phyloP scores from a whole-genome alignment of 768 basidiomycete genomes.

The Boletus rex-veris region DNA sequence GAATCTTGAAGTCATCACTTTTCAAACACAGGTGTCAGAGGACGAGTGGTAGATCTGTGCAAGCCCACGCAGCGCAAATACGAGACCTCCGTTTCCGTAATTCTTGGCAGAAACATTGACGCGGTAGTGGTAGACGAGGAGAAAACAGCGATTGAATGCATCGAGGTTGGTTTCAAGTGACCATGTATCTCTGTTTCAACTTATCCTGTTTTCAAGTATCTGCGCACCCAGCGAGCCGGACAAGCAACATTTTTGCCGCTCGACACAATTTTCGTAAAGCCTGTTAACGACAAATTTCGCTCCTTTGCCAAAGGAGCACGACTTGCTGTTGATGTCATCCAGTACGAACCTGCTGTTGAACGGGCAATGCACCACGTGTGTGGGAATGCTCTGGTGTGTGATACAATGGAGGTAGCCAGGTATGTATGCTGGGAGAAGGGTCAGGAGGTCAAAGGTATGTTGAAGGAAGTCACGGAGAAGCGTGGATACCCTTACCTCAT shows the following conservation, averaged over 20 bases:
- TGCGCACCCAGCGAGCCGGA: conserved; percentile 91
- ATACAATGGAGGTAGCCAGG: conserved; percentile 89
- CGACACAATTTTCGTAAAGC: conserved; percentile 95
- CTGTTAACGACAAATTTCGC: conserved; percentile 91
- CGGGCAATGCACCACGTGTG: conserved; percentile 96
- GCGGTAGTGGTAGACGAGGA: conserved; percentile 96
- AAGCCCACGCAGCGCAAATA: conserved; percentile 92
- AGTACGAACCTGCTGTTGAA: conserved; percentile 80
- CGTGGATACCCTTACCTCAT: neutral
- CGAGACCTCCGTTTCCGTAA: conserved; percentile 85
- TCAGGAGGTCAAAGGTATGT: conserved; percentile 92
- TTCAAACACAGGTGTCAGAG: conserved; percentile 67
- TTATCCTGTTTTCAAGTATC: conserved; percentile 53
- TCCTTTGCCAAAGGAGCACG: conserved; percentile 86
- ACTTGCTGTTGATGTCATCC: conserved; percentile 82
- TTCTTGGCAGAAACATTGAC: conserved; percentile 92
- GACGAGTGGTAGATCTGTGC: conserved; percentile 90
- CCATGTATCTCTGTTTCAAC: neutral
- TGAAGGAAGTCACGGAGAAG: conserved; percentile 42
- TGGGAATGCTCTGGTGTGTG: conserved; percentile 92
- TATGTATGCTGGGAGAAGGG: conserved; percentile 92
- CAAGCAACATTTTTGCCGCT: conserved; percentile 98
- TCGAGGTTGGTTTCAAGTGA: conserved; percentile 58
- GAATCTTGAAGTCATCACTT: neutral
- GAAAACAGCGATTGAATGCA: conserved; percentile 95